These are phyloP conservation scores for Apiotrichum gracile DNA, from an alignment of 1,284 basidiomycete species.

Conservation along the genomic window DNA sequence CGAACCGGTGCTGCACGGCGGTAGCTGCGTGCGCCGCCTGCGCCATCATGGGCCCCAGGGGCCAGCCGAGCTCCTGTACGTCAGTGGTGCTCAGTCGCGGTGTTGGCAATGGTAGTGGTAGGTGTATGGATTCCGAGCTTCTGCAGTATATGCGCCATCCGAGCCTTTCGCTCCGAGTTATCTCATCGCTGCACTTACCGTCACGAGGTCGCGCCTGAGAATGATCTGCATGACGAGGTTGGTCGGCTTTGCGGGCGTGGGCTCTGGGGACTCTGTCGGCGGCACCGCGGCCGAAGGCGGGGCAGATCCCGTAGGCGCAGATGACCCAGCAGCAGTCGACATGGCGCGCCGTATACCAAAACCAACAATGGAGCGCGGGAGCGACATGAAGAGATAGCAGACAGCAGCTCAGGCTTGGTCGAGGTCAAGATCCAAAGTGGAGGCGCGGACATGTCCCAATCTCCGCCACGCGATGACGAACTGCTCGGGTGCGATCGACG, in stretches of 20 bases:
- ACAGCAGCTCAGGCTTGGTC: background rate
- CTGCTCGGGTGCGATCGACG: too few species aligned
- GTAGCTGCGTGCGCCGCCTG: conserved; percentile 51
- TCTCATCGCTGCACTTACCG: conserved; percentile 28
- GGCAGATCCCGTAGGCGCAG: background rate
- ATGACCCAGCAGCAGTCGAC: background rate
- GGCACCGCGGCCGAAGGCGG: too few species aligned
- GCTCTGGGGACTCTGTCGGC: background rate
- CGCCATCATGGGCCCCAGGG: conserved; percentile 50
- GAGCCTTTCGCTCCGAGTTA: too few species aligned
- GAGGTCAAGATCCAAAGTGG: background rate
- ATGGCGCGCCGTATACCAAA: background rate
- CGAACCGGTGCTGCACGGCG: conserved; percentile 40
- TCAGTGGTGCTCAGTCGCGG: conserved; percentile 1
- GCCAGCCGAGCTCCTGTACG: conserved; percentile 43
- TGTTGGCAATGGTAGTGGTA: too few species aligned
- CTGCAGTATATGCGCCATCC: too few species aligned
- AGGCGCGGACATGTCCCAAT: background rate
- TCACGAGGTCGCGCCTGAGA: conserved; percentile 39
- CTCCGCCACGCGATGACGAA: too few species aligned
- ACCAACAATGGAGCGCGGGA: background rate
- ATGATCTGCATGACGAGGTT: conserved; percentile 48
- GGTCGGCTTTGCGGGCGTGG: conserved; percentile 19
- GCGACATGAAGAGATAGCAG: background rate
- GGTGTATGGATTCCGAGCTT: too few species aligned